Evolutionary conservation across 495 filamentous ascomycete genomes (phyloP), one percentile per base, ranked within the genome.

Genomic region (Umbilicaria muhlenbergii): DNA sequence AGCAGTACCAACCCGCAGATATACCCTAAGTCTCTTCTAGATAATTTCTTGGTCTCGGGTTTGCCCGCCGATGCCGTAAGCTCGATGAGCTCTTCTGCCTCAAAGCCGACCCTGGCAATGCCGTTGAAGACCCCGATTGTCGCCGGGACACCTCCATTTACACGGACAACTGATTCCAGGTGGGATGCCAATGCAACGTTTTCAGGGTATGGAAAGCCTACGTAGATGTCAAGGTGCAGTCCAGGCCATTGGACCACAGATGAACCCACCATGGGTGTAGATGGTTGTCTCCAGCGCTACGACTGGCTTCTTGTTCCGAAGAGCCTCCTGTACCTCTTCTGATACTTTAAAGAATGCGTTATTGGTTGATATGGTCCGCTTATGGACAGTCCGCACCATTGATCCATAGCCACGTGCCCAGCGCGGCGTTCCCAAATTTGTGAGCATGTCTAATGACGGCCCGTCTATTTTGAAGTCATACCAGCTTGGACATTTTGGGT

Each of bases 261-360:
- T 2, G 19, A 18, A 41, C 16, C 19, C 63, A 83, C 79, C 78
- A 60, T 85, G 80, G 13, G 80, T 85, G 49, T 84, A 81, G 34
- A 98, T 95, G 2, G 91, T 93, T 2, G 84, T 80, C 60, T 98
- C 91, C 10, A 98, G 70, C 31, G 91, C 88, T 11, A 98, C 88
- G 7, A 96, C 78, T 2, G 91, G 89, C 36, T 71, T 74, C 38
- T 77, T 75, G 15, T 73, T 67, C 14, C 73, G 63, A 18, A 95
- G 47, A 39, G 88, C 91, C 51, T 81, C 75, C 34, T 66, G 69
- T 12, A 98, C 78, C 57, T 96, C 88, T 47, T 84, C 77, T 6
- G 86, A 93, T 44, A 96, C 63, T 40, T 68, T 67, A 43, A 94
- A 69, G 52, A 83, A 74, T 39, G 63, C 68, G 54, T 66, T 74